A percentile compares a stretch with the other conserved stretches of the same genome.
These are phyloP conservation scores for Aspergillus indologenus DNA, from an alignment of 495 filamentous ascomycete genomes.

Conservation along the genomic window DNA sequence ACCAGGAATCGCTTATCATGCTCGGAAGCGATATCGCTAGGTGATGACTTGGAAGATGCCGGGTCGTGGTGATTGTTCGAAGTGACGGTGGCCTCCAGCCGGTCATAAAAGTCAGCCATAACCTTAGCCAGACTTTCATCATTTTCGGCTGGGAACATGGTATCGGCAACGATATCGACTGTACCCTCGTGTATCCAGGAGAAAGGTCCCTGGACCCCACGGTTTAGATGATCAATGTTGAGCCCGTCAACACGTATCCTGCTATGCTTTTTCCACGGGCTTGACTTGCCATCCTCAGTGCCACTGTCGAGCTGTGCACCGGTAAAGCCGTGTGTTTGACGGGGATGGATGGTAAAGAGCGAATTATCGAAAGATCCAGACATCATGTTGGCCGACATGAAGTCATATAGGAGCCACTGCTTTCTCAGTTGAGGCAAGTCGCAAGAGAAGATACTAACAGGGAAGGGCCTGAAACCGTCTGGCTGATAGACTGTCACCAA, in stretches of 20 bases:
- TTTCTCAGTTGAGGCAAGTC: conserved; percentile 90
- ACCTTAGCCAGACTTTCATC: conserved; percentile 88
- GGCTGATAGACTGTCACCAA: conserved; percentile 92
- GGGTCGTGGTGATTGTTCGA: conserved; percentile 54
- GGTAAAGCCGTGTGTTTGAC: conserved; percentile 73
- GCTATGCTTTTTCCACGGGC: conserved; percentile 87
- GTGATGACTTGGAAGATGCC: conserved; percentile 8
- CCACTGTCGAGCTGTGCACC: conserved; percentile 54
- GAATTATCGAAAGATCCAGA: conserved; percentile 94
- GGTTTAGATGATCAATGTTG: conserved; percentile 93
- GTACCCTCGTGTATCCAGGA: conserved; percentile 96
- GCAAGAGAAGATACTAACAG: conserved; percentile 91
- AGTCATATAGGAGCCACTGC: conserved; percentile 97
- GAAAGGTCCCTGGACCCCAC: conserved; percentile 89
- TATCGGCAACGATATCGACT: conserved; percentile 93
- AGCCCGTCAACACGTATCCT: conserved; percentile 87
- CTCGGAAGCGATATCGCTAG: conserved; percentile 20
- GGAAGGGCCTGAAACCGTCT: conserved; percentile 83
- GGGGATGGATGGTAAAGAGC: conserved; percentile 93
- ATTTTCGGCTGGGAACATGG: conserved; percentile 84
- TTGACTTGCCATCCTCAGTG: conserved; percentile 47
- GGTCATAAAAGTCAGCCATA: conserved; percentile 90
- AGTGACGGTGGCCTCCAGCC: conserved; percentile 86
- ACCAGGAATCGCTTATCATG: conserved; percentile 70
- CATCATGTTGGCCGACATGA: conserved; percentile 91